Percentiles rank a stretch among this genome's conserved stretches.
These are phyloP conservation scores for Panicum miliaceum DNA, from an alignment of 176 grass and related monocot genomes.

Conservation along the genomic window DNA sequence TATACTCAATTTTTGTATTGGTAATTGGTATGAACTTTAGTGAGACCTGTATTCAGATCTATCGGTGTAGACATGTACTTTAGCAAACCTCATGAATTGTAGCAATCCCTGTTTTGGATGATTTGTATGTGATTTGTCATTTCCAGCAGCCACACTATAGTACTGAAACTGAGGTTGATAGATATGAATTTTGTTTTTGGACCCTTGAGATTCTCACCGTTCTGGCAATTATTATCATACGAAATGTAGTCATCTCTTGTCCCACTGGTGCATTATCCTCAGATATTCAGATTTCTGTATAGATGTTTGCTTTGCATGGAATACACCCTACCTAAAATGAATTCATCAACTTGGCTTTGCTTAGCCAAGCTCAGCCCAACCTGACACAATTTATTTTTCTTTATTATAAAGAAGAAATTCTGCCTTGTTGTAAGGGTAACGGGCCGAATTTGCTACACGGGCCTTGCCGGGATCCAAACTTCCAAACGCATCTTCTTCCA, in stretches of 20 bases:
- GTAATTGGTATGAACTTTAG: constrained; percentile 3
- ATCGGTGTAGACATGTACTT: not conserved
- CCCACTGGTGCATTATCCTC: not conserved
- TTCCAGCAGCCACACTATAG: not conserved
- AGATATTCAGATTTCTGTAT: not conserved
- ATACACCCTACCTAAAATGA: no score
- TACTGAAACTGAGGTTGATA: not conserved
- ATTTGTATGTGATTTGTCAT: not conserved
- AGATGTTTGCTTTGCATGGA: not conserved
- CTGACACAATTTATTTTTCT: no score
- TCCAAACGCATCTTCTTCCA: not conserved
- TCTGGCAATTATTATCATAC: not conserved
- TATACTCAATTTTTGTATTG: constrained; percentile 30
- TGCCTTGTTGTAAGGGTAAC: not conserved
- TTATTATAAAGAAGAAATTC: not conserved
- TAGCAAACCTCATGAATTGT: not conserved
- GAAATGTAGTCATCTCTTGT: not conserved
- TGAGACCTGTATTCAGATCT: not conserved
- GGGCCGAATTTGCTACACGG: not conserved
- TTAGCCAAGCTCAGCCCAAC: no score
- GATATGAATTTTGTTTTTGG: not conserved
- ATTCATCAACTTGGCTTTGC: not conserved
- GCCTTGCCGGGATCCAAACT: not conserved
- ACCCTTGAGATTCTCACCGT: no score
- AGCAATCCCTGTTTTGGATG: not conserved